These are phyloP conservation scores for Epipyxis sp. DNA, from an alignment of 108 stramenopile genomes.

Conservation along the genomic window DNA sequence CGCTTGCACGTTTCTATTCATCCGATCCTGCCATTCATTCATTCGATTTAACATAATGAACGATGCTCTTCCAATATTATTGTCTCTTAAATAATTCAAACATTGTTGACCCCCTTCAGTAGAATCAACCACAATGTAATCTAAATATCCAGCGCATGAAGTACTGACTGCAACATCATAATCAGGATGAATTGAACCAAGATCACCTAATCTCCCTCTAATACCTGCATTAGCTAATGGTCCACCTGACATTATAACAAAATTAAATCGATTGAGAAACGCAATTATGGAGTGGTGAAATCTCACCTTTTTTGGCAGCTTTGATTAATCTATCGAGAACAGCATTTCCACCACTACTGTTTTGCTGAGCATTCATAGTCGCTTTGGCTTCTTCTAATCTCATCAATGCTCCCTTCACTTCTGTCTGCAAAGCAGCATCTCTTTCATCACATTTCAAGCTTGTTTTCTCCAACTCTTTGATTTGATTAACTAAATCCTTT, in stretches of 20 bases:
- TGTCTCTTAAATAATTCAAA: conserved; percentile 78
- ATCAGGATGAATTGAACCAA: conserved; percentile 76
- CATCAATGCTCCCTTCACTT: too few species aligned
- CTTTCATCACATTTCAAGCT: too few species aligned
- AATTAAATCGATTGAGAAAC: too few species aligned
- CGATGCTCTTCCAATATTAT: conserved; percentile 86
- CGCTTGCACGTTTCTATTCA: conserved; percentile 63
- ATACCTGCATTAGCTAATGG: conserved; percentile 67
- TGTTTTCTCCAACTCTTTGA: too few species aligned
- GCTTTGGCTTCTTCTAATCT: too few species aligned
- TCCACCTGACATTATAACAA: conserved; percentile 67
- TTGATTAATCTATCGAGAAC: too few species aligned
- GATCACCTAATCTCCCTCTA: conserved; percentile 90
- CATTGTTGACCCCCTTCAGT: conserved; percentile 85
- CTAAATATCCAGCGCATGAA: conserved; percentile 82
- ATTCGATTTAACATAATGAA: conserved; percentile 88
- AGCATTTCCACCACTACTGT: too few species aligned
- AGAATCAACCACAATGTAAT: conserved; percentile 93
- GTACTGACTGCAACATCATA: conserved; percentile 97
- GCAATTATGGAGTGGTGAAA: too few species aligned
- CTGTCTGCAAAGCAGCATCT: too few species aligned
- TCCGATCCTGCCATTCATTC: conserved; percentile 44
- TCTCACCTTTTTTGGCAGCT: too few species aligned
- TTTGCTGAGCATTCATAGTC: too few species aligned
- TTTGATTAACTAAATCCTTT: too few species aligned